Evolutionary conservation across 1,284 basidiomycete species (phyloP).

Genomic region (Irpex sp.): DNA sequence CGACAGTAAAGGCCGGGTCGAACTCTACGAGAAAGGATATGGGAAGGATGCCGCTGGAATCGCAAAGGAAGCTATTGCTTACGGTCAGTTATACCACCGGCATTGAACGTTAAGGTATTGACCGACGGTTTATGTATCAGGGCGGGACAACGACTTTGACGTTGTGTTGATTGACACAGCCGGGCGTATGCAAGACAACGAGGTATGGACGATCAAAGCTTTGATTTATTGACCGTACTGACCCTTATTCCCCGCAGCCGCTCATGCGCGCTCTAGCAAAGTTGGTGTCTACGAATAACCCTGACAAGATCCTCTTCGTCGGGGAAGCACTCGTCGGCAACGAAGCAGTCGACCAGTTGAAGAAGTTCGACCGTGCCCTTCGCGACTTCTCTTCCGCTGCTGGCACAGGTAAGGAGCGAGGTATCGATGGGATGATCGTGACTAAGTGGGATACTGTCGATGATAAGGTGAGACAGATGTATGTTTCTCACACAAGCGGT

Average conservation of each 20-base stretch:
- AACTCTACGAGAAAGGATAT: slow-evolving; percentile 95
- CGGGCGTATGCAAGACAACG: slow-evolving; percentile 98
- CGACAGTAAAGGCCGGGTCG: slow-evolving; percentile 75
- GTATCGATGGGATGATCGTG: slow-evolving; percentile 94
- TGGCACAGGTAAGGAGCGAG: slow-evolving; percentile 64
- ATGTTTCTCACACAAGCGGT: not conserved
- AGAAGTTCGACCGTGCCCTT: slow-evolving; percentile 90
- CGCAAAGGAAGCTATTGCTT: slow-evolving; percentile 90
- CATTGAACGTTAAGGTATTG: not conserved
- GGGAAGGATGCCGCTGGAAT: slow-evolving; percentile 98
- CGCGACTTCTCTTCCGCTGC: slow-evolving; percentile 82
- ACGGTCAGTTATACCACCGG: slow-evolving; percentile 51
- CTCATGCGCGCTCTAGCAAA: slow-evolving; percentile 98
- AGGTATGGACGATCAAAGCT: slow-evolving; percentile 50
- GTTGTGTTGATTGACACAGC: slow-evolving; percentile 91
- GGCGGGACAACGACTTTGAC: slow-evolving; percentile 26
- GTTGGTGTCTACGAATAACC: slow-evolving; percentile 88
- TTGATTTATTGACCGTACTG: not conserved
- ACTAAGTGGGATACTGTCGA: slow-evolving; percentile 98
- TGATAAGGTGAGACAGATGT: slow-evolving; percentile 61
- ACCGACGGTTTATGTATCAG: not conserved
- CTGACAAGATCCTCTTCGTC: slow-evolving; percentile 95
- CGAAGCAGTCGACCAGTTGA: slow-evolving; percentile 93
- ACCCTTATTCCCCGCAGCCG: slow-evolving; percentile 45
- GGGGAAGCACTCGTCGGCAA: slow-evolving; percentile 96